A percentile compares a stretch with the other conserved stretches of the same genome.
These are phyloP conservation scores for Leersia perrieri DNA, from an alignment of 176 grass and related monocot genomes.

Conservation along the genomic window DNA sequence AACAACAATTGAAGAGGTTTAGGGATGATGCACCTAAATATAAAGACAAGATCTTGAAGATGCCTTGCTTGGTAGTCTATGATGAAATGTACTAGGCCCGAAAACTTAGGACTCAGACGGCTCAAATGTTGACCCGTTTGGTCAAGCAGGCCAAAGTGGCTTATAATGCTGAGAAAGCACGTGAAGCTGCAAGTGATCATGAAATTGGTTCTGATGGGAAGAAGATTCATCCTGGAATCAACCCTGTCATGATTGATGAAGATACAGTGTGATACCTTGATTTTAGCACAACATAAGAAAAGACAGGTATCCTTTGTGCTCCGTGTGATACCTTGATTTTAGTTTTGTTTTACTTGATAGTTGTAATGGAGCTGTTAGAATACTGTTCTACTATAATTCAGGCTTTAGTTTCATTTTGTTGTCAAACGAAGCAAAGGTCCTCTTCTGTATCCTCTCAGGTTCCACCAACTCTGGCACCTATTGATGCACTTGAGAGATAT, in stretches of 20 bases:
- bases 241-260: conserved; percentile 56
- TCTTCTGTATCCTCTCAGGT: conserved; percentile 41
- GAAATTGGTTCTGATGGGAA: conserved; percentile 66
- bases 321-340: background rate
- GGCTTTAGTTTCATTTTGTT: conserved; percentile 1
- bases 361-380: background rate
- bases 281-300: conserved; percentile 68
- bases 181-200: conserved; percentile 46
- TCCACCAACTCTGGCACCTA: conserved; percentile 49
- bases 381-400: conserved; percentile 1
- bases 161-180: background rate
- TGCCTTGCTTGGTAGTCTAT: background rate
- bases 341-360: background rate
- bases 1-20: too few relatives aligned
- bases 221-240: conserved; percentile 68
- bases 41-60: too few relatives aligned
- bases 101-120: background rate
- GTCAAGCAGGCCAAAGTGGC: background rate
- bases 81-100: background rate
- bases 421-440: background rate
- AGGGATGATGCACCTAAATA: too few relatives aligned
- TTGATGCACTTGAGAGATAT: conserved; percentile 77
- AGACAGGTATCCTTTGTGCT: conserved; percentile 54
- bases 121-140: background rate
- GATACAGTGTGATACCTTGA: conserved; percentile 60